phyloP scores from a whole-genome alignment of 192 early-diverging fungal species.

The Coemansia sp. region DNA sequence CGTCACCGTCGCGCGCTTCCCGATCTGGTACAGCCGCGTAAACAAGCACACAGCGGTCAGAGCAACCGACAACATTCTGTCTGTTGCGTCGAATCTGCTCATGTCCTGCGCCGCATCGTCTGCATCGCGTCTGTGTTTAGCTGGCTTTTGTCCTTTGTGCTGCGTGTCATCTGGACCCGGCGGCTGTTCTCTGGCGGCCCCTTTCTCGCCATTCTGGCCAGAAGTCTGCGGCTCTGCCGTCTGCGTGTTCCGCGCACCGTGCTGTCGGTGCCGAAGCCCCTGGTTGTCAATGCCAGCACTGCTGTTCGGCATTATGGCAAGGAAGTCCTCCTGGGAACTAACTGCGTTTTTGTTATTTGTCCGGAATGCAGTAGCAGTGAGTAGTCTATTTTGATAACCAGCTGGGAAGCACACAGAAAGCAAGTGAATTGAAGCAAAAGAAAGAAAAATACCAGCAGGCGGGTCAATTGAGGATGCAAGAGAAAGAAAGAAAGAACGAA shows the following conservation, averaged over 20 bases:
- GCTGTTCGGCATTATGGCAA: neutral
- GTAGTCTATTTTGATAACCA: neutral
- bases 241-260: neutral
- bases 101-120: neutral
- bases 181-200: neutral
- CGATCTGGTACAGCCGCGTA: conserved; percentile 61
- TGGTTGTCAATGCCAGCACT: neutral
- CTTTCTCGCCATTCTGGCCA: neutral
- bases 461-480: too few relatives aligned
- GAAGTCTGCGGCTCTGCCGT: neutral
- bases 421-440: neutral
- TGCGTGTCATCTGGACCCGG: neutral
- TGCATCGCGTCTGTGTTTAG: neutral
- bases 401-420: neutral
- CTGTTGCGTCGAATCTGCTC: conserved; percentile 9
- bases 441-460: neutral
- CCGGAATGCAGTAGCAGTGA: neutral
- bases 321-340: too few relatives aligned
- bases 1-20: conserved; percentile 55
- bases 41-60: conserved; percentile 21
- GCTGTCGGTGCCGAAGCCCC: conserved; percentile 6
- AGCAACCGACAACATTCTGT: conserved; percentile 12
- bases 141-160: neutral
- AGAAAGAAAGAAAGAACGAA: too few relatives aligned
- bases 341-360: neutral